These are phyloP conservation scores for Paecilomyces variotii DNA, from an alignment of 2,329 filamentous ascomycete species.

Conservation along the genomic window DNA sequence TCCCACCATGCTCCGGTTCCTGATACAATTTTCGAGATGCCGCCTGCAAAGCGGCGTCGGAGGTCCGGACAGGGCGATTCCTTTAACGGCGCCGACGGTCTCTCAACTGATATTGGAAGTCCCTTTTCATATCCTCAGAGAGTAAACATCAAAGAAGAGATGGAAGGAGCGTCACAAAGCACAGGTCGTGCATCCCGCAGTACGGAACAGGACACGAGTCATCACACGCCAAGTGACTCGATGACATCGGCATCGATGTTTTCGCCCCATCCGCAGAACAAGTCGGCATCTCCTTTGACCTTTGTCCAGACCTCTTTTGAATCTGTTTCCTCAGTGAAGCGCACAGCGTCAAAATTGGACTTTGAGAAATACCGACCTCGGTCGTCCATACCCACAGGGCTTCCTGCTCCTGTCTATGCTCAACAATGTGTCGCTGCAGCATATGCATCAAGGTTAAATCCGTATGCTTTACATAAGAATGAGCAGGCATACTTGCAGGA, in stretches of 20 bases:
- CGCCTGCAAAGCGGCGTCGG: slow-evolving; percentile 13
- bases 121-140: neutral
- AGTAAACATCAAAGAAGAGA: neutral
- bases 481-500: slow-evolving; percentile 75
- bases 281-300: slow-evolving; percentile 19
- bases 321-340: slow-evolving; percentile 8
- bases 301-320: slow-evolving; percentile 11
- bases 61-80: slow-evolving; percentile 6
- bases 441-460: slow-evolving; percentile 80
- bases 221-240: slow-evolving; percentile 18
- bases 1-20: slow-evolving; percentile 1
- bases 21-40: slow-evolving; percentile 1
- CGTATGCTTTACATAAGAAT: slow-evolving; percentile 75
- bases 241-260: slow-evolving; percentile 18
- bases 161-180: slow-evolving; percentile 9
- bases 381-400: slow-evolving; percentile 71
- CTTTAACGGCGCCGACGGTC: neutral
- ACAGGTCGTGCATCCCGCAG: slow-evolving; percentile 9
- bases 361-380: slow-evolving; percentile 57
- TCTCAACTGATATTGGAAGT: neutral
- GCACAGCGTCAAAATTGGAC: slow-evolving; percentile 20
- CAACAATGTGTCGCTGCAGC: slow-evolving; percentile 84
- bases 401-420: slow-evolving; percentile 73
- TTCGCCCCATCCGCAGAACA: slow-evolving; percentile 15
- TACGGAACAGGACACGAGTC: slow-evolving; percentile 11